Evolutionary conservation across 2,329 filamentous ascomycete species (phyloP).

Genomic region (Epichloe gansuensis): DNA sequence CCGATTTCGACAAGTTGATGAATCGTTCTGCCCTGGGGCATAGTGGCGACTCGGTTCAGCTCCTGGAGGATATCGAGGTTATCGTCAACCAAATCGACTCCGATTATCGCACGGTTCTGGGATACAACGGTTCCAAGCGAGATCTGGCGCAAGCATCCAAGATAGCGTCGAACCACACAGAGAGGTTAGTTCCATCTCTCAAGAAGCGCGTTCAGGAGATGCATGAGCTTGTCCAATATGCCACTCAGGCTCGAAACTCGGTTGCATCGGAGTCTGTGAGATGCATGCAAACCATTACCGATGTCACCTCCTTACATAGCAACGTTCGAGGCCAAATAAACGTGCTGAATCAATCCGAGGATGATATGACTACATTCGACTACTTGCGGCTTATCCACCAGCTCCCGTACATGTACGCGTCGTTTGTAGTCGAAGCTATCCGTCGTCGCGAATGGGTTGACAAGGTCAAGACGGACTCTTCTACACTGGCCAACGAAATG

Average conservation of each 20-base stretch:
- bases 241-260: conserved; percentile 54
- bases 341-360: conserved; percentile 57
- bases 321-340: conserved; percentile 62
- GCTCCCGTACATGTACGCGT: conserved; percentile 81
- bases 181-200: conserved; percentile 46
- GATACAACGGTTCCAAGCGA: conserved; percentile 50
- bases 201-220: conserved; percentile 46
- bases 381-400: conserved; percentile 69
- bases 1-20: conserved; percentile 48
- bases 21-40: conserved; percentile 44
- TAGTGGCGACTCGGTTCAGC: conserved; percentile 50
- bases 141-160: conserved; percentile 51
- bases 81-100: conserved; percentile 76
- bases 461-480: conserved; percentile 79
- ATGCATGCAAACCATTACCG: conserved; percentile 73
- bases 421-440: conserved; percentile 75
- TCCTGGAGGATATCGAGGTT: conserved; percentile 76
- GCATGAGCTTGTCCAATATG: conserved; percentile 46
- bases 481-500: conserved; percentile 83
- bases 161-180: conserved; percentile 50
- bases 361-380: conserved; percentile 71
- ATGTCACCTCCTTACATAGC: conserved; percentile 64
- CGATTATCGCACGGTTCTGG: conserved; percentile 68
- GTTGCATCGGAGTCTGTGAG: conserved; percentile 53
- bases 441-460: conserved; percentile 82